A percentile compares a stretch with the other conserved stretches of the same genome.
phyloP scores from a whole-genome alignment of 352 stramenopile species.

The Phytophthora cryptogea region DNA sequence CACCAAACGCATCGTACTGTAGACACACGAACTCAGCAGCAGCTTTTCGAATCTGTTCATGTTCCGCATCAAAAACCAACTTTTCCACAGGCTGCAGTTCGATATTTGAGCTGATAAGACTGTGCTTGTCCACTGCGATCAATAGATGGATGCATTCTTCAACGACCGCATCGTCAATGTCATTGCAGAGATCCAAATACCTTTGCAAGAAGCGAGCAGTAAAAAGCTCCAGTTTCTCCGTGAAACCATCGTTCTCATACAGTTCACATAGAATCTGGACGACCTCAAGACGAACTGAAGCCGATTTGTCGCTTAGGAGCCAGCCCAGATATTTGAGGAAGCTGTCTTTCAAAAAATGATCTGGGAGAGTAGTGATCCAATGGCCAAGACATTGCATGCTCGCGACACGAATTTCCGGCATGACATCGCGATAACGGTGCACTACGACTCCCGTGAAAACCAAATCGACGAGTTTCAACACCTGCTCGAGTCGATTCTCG shows the following conservation, averaged over 20 bases:
- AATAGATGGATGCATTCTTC: constrained; percentile 70
- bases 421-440: constrained; percentile 93
- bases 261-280: constrained; percentile 82
- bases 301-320: constrained; percentile 93
- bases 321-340: constrained; percentile 97
- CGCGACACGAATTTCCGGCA: constrained; percentile 87
- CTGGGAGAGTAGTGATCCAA: constrained; percentile 86
- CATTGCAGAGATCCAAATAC: constrained; percentile 82
- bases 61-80: constrained; percentile 78
- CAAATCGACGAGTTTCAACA: constrained; percentile 64
- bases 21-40: constrained; percentile 88
- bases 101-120: constrained; percentile 79
- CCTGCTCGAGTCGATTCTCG: constrained; percentile 56
- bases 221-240: constrained; percentile 77
- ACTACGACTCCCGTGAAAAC: constrained; percentile 81
- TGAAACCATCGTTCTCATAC: constrained; percentile 79
- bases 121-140: constrained; percentile 82
- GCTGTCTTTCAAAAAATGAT: constrained; percentile 93
- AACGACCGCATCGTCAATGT: constrained; percentile 78
- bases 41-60: constrained; percentile 74
- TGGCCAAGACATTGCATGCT: constrained; percentile 83
- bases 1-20: constrained; percentile 88
- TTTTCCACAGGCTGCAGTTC: constrained; percentile 80
- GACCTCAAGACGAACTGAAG: constrained; percentile 79
- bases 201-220: constrained; percentile 77